A percentile compares a stretch with the other conserved stretches of the same genome.
Evolutionary conservation across 306 rosid species (phyloP).

Genomic region (Datisca glomerata): DNA sequence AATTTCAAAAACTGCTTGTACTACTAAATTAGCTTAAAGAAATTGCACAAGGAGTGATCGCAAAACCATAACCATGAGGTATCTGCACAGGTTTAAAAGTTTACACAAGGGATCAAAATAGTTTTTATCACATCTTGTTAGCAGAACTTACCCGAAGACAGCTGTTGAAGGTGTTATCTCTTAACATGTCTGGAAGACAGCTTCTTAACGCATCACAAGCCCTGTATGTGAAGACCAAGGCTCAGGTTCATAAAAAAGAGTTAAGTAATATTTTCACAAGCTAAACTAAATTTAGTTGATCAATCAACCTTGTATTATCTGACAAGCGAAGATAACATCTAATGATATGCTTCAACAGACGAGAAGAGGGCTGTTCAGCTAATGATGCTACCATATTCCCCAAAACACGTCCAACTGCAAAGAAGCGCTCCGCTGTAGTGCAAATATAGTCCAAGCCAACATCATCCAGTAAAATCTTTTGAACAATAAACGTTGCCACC

Average conservation of each 20-base stretch:
- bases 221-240: conserved; percentile 20
- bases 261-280: neutral
- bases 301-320: conserved; percentile 44
- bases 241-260: neutral
- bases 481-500: conserved; percentile 75
- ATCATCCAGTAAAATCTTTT: conserved; percentile 59
- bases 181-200: conserved; percentile 62
- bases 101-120: too few relatives aligned
- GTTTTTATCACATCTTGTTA: neutral
- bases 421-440: conserved; percentile 57
- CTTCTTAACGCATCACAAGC: conserved; percentile 58
- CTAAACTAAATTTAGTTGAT: conserved; percentile 6
- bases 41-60: too few relatives aligned
- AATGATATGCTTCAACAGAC: conserved; percentile 56
- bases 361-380: conserved; percentile 56
- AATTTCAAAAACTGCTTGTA: too few relatives aligned
- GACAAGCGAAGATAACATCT: conserved; percentile 67
- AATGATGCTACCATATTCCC: conserved; percentile 47
- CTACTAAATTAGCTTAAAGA: too few relatives aligned
- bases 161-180: conserved; percentile 46
- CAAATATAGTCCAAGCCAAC: conserved; percentile 72
- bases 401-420: conserved; percentile 50
- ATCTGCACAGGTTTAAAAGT: too few relatives aligned
- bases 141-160: conserved; percentile 49
- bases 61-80: too few relatives aligned